Evolutionary conservation across 139 green algal genomes (phyloP).

Genomic region (Chlamydomonas sp.): DNA sequence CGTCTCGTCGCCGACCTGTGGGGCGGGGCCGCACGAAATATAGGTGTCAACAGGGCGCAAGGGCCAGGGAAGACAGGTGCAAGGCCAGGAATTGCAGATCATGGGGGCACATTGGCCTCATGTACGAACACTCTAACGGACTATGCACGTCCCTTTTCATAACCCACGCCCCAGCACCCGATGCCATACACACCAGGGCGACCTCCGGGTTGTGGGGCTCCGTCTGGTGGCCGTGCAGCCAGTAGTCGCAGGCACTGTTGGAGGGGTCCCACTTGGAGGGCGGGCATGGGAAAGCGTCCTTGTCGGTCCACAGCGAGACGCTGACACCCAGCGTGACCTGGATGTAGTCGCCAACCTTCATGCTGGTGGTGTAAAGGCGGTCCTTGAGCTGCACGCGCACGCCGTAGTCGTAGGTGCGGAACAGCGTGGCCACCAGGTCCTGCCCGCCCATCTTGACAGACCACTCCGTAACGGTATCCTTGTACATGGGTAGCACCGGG

Average conservation of each 20-base stretch:
- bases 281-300: slow-evolving; percentile 40
- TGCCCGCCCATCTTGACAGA: not conserved
- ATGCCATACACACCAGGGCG: not conserved
- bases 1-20: slow-evolving; percentile 13
- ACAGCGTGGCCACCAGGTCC: not conserved
- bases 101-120: not conserved
- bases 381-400: slow-evolving; percentile 30
- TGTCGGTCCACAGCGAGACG: not conserved
- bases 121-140: not conserved
- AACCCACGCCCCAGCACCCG: not conserved
- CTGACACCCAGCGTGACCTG: not conserved
- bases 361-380: slow-evolving; percentile 6
- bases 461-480: not conserved
- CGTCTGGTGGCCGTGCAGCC: slow-evolving; percentile 46
- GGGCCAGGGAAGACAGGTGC: too few relatives aligned
- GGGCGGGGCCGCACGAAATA: too few relatives aligned
- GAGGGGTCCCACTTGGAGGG: slow-evolving; percentile 31
- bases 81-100: not conserved
- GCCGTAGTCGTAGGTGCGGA: slow-evolving; percentile 14
- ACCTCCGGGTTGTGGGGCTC: not conserved
- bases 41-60: too few relatives aligned
- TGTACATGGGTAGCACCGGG: not conserved
- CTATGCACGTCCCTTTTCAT: not conserved
- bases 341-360: not conserved
- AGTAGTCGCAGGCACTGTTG: slow-evolving; percentile 45